These are phyloP conservation scores for Aspergillus unguis DNA, from an alignment of 2,329 filamentous ascomycete genomes.

Conservation along the genomic window DNA sequence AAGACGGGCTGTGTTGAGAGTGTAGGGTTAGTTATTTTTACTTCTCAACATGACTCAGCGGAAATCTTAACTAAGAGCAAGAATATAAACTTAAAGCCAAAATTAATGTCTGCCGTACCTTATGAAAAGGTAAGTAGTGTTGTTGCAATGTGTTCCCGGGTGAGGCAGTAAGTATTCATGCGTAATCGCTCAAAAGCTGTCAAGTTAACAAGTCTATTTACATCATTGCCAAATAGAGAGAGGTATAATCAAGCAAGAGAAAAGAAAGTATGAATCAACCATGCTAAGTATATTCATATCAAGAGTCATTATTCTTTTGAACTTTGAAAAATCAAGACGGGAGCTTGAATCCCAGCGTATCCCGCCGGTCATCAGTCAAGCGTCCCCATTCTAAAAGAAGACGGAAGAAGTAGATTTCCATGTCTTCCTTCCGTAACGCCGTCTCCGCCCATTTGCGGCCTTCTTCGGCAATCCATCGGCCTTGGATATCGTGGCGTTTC, in stretches of 20 bases:
- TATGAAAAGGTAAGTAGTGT: no score
- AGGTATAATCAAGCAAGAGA: background rate
- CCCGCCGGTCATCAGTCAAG: constrained; percentile 60
- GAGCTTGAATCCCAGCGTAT: constrained; percentile 44
- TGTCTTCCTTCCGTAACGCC: constrained; percentile 67
- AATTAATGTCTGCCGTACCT: background rate
- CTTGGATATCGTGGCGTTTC: constrained; percentile 52
- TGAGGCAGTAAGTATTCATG: background rate
- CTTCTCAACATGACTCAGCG: no score
- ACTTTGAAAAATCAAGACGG: constrained; percentile 5
- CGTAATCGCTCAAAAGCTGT: background rate
- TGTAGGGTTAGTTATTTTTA: no score
- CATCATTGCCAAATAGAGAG: background rate
- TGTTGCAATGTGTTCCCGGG: no score
- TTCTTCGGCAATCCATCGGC: constrained; percentile 62
- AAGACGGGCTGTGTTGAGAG: background rate
- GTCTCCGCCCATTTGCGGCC: constrained; percentile 63
- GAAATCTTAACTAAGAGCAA: no score
- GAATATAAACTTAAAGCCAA: background rate
- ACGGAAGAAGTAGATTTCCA: constrained; percentile 77
- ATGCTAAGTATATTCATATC: background rate
- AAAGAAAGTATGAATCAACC: background rate
- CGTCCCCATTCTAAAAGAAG: constrained; percentile 74
- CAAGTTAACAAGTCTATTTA: background rate
- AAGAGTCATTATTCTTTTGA: background rate